phyloP scores from a whole-genome alignment of 139 green algal species.

The Chlamydomonas sphaeroides region DNA sequence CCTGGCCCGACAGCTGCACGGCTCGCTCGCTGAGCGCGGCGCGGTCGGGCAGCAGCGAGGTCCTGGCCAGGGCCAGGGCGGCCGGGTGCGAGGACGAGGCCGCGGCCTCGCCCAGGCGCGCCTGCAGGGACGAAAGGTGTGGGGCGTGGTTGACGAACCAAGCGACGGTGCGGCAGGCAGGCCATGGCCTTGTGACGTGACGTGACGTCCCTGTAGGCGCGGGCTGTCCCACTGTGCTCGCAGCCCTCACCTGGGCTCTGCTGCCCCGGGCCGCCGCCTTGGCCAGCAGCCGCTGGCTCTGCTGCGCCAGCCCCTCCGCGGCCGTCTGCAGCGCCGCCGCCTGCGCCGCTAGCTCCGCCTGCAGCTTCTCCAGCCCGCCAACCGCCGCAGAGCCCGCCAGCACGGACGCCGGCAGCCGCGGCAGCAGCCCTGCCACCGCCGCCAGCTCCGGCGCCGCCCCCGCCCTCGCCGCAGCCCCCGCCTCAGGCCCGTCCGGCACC shows the following conservation, averaged over 20 bases:
- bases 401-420: background rate
- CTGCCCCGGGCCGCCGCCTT: conserved; percentile 7
- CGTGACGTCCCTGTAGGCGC: background rate
- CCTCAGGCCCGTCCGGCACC: background rate
- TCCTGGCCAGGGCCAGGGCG: too few relatives aligned
- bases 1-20: background rate
- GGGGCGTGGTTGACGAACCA: too few relatives aligned
- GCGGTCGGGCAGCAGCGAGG: background rate
- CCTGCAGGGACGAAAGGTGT: too few relatives aligned
- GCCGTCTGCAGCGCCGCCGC: background rate
- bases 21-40: background rate
- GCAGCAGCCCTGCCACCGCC: background rate
- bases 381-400: background rate
- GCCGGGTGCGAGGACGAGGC: background rate
- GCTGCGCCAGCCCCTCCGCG: background rate
- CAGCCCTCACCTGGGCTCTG: conserved; percentile 1
- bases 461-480: background rate
- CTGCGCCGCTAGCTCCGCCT: conserved; percentile 26
- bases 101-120: too few relatives aligned
- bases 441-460: background rate
- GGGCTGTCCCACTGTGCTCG: too few relatives aligned
- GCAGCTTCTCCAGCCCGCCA: conserved; percentile 5
- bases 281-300: conserved; percentile 16
- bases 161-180: too few relatives aligned
- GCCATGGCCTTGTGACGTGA: too few relatives aligned